These are phyloP conservation scores for Parathielavia hyrcaniae DNA, from an alignment of 495 filamentous ascomycete species.

Conservation along the genomic window DNA sequence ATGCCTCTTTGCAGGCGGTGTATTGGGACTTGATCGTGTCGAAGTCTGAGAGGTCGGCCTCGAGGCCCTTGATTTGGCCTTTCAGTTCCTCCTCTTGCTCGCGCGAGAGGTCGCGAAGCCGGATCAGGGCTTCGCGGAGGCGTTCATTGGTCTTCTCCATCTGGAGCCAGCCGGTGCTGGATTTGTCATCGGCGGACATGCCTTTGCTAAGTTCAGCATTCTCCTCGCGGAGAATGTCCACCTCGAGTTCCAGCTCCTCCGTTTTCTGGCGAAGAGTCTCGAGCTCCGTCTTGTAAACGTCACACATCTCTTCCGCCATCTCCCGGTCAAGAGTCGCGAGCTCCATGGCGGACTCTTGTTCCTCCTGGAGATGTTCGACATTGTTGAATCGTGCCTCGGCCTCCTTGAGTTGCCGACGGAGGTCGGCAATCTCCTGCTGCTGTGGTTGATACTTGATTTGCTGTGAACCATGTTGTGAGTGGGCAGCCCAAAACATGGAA, in stretches of 20 bases:
- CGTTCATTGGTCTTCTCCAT: constrained; percentile 87
- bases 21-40: constrained; percentile 64
- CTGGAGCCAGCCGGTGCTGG: constrained; percentile 79
- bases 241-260: constrained; percentile 82
- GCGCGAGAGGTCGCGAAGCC: constrained; percentile 78
- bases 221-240: constrained; percentile 80
- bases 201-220: constrained; percentile 74
- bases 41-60: constrained; percentile 71
- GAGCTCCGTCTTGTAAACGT: constrained; percentile 70
- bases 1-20: constrained; percentile 60
- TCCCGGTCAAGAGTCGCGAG: constrained; percentile 84
- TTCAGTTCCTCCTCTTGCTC: constrained; percentile 76
- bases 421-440: constrained; percentile 68
- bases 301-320: constrained; percentile 92
- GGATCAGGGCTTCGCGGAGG: constrained; percentile 76
- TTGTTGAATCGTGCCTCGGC: constrained; percentile 60
- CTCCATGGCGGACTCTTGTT: constrained; percentile 79
- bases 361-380: constrained; percentile 66
- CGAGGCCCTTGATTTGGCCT: constrained; percentile 68
- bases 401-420: constrained; percentile 72
- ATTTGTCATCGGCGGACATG: constrained; percentile 81
- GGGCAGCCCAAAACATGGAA: too few relatives aligned
- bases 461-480: neutral
- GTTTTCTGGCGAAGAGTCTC: constrained; percentile 65
- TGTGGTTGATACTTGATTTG: constrained; percentile 85